These are phyloP conservation scores for Anthracocystis panici-leucophaei DNA, from an alignment of 1,284 basidiomycete species.

Conservation along the genomic window DNA sequence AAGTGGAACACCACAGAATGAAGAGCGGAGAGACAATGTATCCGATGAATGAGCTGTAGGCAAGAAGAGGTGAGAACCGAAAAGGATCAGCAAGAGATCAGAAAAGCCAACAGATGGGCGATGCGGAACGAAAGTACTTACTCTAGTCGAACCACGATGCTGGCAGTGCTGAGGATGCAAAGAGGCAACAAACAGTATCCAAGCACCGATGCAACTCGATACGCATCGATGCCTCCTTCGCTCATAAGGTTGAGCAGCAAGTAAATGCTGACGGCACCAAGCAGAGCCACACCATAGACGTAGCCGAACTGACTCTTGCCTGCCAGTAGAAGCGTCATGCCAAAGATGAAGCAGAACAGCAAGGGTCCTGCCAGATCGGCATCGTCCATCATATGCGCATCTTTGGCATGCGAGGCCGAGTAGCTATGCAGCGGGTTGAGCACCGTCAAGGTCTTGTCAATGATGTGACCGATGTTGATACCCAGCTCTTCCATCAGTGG, in stretches of 20 bases:
- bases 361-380: constrained; percentile 97
- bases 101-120: background rate
- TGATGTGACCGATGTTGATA: constrained; percentile 96
- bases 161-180: constrained; percentile 92
- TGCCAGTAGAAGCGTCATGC: constrained; percentile 75
- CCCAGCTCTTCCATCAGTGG: constrained; percentile 79
- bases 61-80: background rate
- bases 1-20: constrained; percentile 68
- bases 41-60: constrained; percentile 49
- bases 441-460: constrained; percentile 92
- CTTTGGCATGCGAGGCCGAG: constrained; percentile 70
- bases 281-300: constrained; percentile 95
- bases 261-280: constrained; percentile 95
- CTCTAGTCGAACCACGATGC: constrained; percentile 89
- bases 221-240: constrained; percentile 92
- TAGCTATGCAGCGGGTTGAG: constrained; percentile 89
- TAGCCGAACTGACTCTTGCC: constrained; percentile 99
- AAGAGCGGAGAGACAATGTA: constrained; percentile 66
- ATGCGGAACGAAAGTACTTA: constrained; percentile 72
- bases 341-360: constrained; percentile 86
- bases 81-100: background rate
- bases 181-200: constrained; percentile 97
- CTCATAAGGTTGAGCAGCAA: constrained; percentile 97
- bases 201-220: constrained; percentile 92
- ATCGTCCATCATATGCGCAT: constrained; percentile 98